Evolutionary conservation across 2,329 filamentous ascomycete species (phyloP), one percentile per base, ranked within the genome.

Genomic region (Macrophomina pseudophaseolina): DNA sequence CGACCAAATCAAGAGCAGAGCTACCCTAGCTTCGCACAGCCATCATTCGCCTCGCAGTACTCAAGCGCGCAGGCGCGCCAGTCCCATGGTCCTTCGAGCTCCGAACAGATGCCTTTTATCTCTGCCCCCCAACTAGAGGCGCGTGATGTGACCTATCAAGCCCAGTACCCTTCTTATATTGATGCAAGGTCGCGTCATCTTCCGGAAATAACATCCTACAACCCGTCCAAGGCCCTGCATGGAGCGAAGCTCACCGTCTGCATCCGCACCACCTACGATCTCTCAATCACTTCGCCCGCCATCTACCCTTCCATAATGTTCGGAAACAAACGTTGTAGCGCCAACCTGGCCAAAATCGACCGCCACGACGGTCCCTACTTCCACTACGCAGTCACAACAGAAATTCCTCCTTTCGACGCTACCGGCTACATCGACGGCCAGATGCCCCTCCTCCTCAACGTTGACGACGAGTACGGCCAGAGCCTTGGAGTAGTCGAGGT

Each of bases 201-300:
- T 70, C 74, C 72, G 67, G 85, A 89, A 73, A 81, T 97, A 70
- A 84, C 89, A 67, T 90, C 90, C 67, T 92, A 87, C 76, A 85
- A 88, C 68, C 94, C 94, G 18, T 81, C 82, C 52, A 84, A 87
- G 73, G 94, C 93, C 51, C 91, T 91, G 64, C 91, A 90, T 23
- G 64, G 64, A 49, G 54, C 53, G 11, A 89, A 89, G 72, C 82
- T 97, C 9, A 85, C 86, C 68, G 84, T 97, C 70, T 90, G 91
- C 75, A 86, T 97, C 35, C 88, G 89, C 63, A 90, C 91, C 51
- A 85, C 89, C 68, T 92, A 91, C 80, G 90, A 97, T 74, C 80
- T 97, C 68, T 66, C 86, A 89, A 77, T 44, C 42, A 44, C 85
- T 83, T 38, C 84, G 84, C 67, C 85, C 82, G 73, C 72, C 68